Percentiles rank a stretch among this genome's conserved stretches.
Conservation (phyloP, 805 yeast genomes). For the Pichia insulana region DNA sequence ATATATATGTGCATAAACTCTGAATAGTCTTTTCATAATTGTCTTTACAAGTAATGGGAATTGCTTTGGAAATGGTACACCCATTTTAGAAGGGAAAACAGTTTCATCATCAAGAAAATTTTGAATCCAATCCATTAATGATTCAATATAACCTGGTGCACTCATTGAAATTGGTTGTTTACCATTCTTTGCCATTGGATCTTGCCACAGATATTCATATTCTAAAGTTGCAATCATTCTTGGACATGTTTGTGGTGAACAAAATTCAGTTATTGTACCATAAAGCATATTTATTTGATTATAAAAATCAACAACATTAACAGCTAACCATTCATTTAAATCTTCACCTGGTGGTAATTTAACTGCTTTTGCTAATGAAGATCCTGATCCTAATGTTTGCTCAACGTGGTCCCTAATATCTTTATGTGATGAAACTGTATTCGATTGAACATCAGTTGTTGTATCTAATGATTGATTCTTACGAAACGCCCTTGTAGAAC, state of each 20-base stretch:
- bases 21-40: conserved; percentile 80
- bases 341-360: conserved; percentile 90
- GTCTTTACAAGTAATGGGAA: conserved; percentile 74
- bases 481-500: conserved; percentile 28
- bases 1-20: conserved; percentile 95
- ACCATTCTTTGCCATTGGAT: conserved; percentile 42
- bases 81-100: conserved; percentile 81
- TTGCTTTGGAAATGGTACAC: conserved; percentile 85
- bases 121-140: conserved; percentile 92
- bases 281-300: conserved; percentile 95
- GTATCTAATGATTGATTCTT: conserved; percentile 21
- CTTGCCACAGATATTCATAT: conserved; percentile 96
- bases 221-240: conserved; percentile 97
- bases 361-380: conserved; percentile 86
- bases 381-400: conserved; percentile 88
- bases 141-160: conserved; percentile 93
- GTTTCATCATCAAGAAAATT: conserved; percentile 84
- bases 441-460: conserved; percentile 9
- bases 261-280: conserved; percentile 91
- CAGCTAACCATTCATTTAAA: conserved; percentile 90
- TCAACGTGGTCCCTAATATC: conserved; percentile 87
- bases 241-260: conserved; percentile 93
- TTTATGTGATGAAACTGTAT: conserved; percentile 37
- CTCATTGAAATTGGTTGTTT: conserved; percentile 77
- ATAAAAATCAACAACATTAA: conserved; percentile 94